A percentile compares a stretch with the other conserved stretches of the same genome.
Conservation (phyloP, 1,284 basidiomycete species). For the Fomitopsis betulina region DNA sequence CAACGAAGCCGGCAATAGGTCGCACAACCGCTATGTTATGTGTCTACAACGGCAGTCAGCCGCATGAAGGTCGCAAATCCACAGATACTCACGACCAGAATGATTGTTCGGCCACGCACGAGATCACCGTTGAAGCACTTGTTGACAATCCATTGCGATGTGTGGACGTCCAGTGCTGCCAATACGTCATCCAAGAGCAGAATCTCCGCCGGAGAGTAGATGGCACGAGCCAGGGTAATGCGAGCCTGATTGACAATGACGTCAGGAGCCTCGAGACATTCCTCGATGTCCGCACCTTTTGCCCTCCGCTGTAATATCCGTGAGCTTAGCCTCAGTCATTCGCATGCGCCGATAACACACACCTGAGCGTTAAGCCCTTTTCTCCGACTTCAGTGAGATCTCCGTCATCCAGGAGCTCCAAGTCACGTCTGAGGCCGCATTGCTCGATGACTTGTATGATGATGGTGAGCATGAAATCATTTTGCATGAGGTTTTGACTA, state of each 20-base stretch:
- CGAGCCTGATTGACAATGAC: too few species aligned
- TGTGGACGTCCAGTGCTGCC: conserved; percentile 57
- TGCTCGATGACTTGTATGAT: conserved; percentile 55
- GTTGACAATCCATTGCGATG: conserved; percentile 71
- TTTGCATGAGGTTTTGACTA: too few species aligned
- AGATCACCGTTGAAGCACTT: conserved; percentile 70
- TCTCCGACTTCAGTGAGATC: conserved; percentile 72
- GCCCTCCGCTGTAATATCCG: conserved; percentile 9
- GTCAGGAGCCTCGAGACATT: too few species aligned
- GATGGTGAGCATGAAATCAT: too few species aligned
- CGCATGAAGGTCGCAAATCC: too few species aligned
- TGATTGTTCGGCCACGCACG: conserved; percentile 61
- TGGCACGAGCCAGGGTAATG: conserved; percentile 8
- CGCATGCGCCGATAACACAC: too few species aligned
- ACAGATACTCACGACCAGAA: conserved; percentile 58
- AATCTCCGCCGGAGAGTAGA: conserved; percentile 8
- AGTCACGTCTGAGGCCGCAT: conserved; percentile 60
- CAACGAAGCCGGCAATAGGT: conserved; percentile 59
- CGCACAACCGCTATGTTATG: conserved; percentile 67
- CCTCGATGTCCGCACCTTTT: too few species aligned
- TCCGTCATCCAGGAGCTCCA: conserved; percentile 68
- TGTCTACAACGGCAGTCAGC: conserved; percentile 35
- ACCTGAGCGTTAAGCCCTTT: conserved; percentile 54
- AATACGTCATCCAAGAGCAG: conserved; percentile 21
- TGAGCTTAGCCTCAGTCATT: neutral